Evolutionary conservation across 2,329 filamentous ascomycete genomes (phyloP).

Genomic region (Decorospora gaudefroyi): DNA sequence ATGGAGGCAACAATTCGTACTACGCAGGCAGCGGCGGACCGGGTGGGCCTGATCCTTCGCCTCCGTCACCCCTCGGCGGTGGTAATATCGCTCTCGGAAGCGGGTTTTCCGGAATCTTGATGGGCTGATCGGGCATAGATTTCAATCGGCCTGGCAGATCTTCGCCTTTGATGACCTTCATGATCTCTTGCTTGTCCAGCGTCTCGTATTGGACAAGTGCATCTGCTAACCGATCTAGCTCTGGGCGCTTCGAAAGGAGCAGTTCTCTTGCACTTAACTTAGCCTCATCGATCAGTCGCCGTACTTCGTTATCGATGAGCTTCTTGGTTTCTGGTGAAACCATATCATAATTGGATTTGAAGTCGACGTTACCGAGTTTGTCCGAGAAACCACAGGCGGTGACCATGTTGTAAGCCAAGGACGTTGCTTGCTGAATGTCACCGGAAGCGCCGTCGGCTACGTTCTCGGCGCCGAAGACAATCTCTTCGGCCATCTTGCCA

Average conservation of each 20-base stretch:
- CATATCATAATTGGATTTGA: slow-evolving; percentile 75
- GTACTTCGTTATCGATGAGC: slow-evolving; percentile 85
- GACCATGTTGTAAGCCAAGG: slow-evolving; percentile 83
- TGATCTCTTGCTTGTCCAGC: slow-evolving; percentile 83
- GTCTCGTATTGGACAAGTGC: slow-evolving; percentile 95
- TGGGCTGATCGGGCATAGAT: slow-evolving; percentile 60
- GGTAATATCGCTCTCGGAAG: slow-evolving; percentile 22
- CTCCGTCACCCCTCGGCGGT: slow-evolving; percentile 23
- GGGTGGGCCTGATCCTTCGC: slow-evolving; percentile 18
- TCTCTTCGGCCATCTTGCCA: slow-evolving; percentile 87
- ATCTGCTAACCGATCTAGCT: slow-evolving; percentile 84
- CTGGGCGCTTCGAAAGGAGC: slow-evolving; percentile 74
- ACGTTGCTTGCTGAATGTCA: slow-evolving; percentile 82
- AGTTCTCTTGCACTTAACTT: slow-evolving; percentile 73
- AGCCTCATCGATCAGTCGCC: slow-evolving; percentile 79
- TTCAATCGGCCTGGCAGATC: slow-evolving; percentile 71
- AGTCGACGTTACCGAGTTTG: slow-evolving; percentile 85
- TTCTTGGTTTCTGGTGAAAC: slow-evolving; percentile 86
- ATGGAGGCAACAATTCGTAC: too few species aligned
- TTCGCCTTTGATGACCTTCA: slow-evolving; percentile 86
- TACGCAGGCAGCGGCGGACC: slow-evolving; percentile 29
- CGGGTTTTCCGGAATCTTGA: slow-evolving; percentile 66
- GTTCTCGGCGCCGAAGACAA: slow-evolving; percentile 87
- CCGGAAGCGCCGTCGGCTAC: slow-evolving; percentile 86
- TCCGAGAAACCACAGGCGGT: slow-evolving; percentile 88